A percentile compares a stretch with the other conserved stretches of the same genome.
phyloP scores from a whole-genome alignment of 176 grass and related monocot species.

The Triticum turgidum region DNA sequence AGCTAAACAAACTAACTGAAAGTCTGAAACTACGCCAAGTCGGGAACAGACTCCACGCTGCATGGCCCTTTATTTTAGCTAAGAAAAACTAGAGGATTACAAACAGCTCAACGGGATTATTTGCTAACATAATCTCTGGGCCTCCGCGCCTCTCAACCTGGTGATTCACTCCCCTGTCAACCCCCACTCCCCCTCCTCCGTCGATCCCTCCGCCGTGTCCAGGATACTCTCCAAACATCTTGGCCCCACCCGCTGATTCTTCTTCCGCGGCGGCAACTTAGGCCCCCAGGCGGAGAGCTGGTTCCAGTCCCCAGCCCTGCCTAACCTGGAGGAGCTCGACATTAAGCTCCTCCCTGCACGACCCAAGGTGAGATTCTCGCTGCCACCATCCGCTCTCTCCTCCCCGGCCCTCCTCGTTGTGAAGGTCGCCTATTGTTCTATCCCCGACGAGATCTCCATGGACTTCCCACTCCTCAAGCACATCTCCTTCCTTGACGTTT shows the following conservation, averaged over 20 bases:
- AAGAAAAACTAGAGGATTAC: too few species aligned
- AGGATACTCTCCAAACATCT: background rate
- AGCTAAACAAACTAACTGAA: too few species aligned
- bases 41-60: too few species aligned
- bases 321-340: background rate
- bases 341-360: background rate
- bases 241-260: background rate
- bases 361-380: too few species aligned
- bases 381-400: background rate
- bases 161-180: background rate
- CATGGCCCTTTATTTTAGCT: too few species aligned
- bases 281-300: background rate
- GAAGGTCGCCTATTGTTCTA: background rate
- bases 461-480: background rate
- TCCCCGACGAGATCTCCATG: background rate
- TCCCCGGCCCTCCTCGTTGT: background rate
- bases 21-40: too few species aligned
- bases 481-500: background rate
- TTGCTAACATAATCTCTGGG: background rate
- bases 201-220: background rate
- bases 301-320: background rate
- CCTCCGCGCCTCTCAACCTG: background rate
- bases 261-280: background rate
- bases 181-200: background rate
- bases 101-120: too few species aligned